Evolutionary conservation across 495 filamentous ascomycete genomes (phyloP), one percentile per base, ranked within the genome.

Genomic region (Cairneyella variabilis): DNA sequence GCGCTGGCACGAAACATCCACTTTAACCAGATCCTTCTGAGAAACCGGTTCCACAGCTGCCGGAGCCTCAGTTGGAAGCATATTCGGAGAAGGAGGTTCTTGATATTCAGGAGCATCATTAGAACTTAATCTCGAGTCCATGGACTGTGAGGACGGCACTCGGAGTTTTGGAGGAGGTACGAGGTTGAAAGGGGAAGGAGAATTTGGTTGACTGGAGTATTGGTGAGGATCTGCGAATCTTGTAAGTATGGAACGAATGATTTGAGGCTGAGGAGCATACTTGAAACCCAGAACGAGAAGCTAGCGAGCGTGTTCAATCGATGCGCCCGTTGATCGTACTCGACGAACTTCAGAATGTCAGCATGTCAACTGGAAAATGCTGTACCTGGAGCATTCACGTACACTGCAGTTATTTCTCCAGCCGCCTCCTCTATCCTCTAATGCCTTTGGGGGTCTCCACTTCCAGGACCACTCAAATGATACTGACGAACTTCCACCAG

Each of bases 381-480:
- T n/a, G 18, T 37, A 45, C 41, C 27, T 69, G 76, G 16, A 22
- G 17, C 8, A 7, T 42, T 12, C 36, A 54, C 54, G 41, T 69
- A 88, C 85, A 61, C 90, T 96, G 76, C 93, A 97, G 63, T 83
- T 85, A 60, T 91, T 97, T 61, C 88, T 87, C 93, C 93, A 97
- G 21, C 93, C 93, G 34, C 88, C 90, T 37, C 86, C 90, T 58
- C 83, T 84, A 62, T 97, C 93, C 62, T 97, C 93, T 26, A 67
- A 69, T 20, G 72, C 40, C 73, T 90, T 96, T 14, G 93, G 93
- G 12, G 93, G 90, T 59, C 87, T 88, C 93, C 93, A 98, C 73
- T 80, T 89, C 93, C 93, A 98, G 17, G 83, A 83, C 89, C 92
- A 98, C 26, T 93, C 85, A 65, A 97, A 96, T 21, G 91, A 85